phyloP scores from a whole-genome alignment of 306 rosid species.

The Acacia acuminata region DNA sequence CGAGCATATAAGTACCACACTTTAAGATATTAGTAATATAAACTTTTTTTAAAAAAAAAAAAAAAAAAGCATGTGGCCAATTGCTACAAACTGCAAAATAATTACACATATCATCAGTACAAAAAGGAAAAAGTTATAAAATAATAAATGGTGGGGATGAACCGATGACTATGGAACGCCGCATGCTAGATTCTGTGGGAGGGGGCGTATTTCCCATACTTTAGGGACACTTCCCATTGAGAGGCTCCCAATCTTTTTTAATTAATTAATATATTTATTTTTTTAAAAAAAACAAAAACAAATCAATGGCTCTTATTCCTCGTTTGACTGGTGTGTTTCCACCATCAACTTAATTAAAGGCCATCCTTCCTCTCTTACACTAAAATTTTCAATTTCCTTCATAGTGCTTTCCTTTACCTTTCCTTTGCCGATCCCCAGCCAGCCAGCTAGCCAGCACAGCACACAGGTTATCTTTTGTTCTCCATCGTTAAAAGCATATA shows the following conservation, averaged over 20 bases:
- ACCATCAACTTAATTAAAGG: background rate
- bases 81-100: background rate
- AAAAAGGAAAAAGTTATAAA: too few relatives aligned
- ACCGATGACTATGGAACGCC: background rate
- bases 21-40: too few relatives aligned
- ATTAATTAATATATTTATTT: background rate
- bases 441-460: background rate
- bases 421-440: background rate
- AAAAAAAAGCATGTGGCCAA: background rate
- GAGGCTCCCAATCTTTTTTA: background rate
- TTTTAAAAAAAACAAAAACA: background rate
- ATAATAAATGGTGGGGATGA: background rate
- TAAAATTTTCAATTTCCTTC: background rate
- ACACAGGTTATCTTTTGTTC: background rate
- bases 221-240: background rate
- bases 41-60: too few relatives aligned
- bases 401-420: background rate
- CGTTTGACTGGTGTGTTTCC: background rate
- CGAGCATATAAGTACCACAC: too few relatives aligned
- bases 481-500: conserved; percentile 11
- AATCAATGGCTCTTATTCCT: background rate
- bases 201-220: background rate
- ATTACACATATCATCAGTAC: background rate
- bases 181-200: background rate
- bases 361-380: background rate